phyloP scores from a whole-genome alignment of 805 yeast species.

The Blastobotrys americana region DNA sequence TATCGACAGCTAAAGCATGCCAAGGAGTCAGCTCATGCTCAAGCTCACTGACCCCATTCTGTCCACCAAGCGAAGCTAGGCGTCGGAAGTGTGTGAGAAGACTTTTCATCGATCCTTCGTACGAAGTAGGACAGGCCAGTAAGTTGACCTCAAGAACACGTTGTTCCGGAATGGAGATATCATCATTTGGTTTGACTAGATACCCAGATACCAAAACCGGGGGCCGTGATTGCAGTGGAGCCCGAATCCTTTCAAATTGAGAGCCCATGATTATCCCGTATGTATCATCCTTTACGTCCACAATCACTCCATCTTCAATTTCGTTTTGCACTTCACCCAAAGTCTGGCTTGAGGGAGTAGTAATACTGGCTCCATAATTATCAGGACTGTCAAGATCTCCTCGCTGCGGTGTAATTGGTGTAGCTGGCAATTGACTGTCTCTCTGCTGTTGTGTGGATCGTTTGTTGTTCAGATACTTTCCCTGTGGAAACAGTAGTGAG shows the following conservation, averaged over 20 bases:
- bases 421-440: constrained; percentile 4
- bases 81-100: constrained; percentile 32
- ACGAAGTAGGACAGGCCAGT: constrained; percentile 20
- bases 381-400: constrained; percentile 28
- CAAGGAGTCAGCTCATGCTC: constrained; percentile 31
- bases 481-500: constrained; percentile 13
- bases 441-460: background rate
- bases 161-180: constrained; percentile 6
- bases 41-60: constrained; percentile 28
- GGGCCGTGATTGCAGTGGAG: constrained; percentile 2
- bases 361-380: constrained; percentile 16
- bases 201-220: constrained; percentile 18
- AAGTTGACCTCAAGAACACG: constrained; percentile 21
- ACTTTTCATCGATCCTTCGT: constrained; percentile 24
- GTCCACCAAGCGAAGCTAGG: constrained; percentile 31
- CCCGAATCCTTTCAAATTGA: constrained; percentile 1
- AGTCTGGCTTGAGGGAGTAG: constrained; percentile 16
- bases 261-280: constrained; percentile 25
- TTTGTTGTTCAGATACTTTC: constrained; percentile 1
- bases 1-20: constrained; percentile 34
- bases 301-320: constrained; percentile 20
- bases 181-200: constrained; percentile 16
- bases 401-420: constrained; percentile 22
- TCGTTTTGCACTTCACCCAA: constrained; percentile 9
- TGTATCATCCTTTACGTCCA: constrained; percentile 27